phyloP scores from a whole-genome alignment of 164 flowering plant genomes.

The Macadamia tetraphylla region DNA sequence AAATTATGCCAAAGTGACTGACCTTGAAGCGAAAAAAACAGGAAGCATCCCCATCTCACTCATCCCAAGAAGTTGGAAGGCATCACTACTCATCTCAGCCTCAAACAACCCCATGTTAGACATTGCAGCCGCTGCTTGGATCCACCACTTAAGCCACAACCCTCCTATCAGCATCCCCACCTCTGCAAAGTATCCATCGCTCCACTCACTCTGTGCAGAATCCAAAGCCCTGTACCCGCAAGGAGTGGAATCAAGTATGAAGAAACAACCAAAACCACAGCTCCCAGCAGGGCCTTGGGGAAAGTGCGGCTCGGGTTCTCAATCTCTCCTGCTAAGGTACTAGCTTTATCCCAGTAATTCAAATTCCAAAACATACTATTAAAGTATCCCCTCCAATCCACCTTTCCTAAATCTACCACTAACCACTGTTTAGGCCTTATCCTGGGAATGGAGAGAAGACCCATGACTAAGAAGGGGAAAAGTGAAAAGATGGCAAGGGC shows the following conservation, averaged over 20 bases:
- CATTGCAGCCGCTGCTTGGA: slow-evolving; percentile 85
- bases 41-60: slow-evolving; percentile 95
- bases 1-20: slow-evolving; percentile 5
- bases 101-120: slow-evolving; percentile 90
- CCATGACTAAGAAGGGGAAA: slow-evolving; percentile 65
- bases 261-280: slow-evolving; percentile 58
- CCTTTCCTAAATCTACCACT: slow-evolving; percentile 48
- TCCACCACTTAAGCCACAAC: slow-evolving; percentile 82
- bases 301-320: slow-evolving; percentile 64
- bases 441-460: slow-evolving; percentile 55
- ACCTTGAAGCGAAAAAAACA: slow-evolving; percentile 61
- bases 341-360: slow-evolving; percentile 94
- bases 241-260: slow-evolving; percentile 79
- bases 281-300: slow-evolving; percentile 75
- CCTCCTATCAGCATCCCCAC: slow-evolving; percentile 87
- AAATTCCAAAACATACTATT: slow-evolving; percentile 90
- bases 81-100: slow-evolving; percentile 92
- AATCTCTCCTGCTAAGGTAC: slow-evolving; percentile 83
- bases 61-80: slow-evolving; percentile 91
- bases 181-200: slow-evolving; percentile 88
- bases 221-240: slow-evolving; percentile 82
- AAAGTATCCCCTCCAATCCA: slow-evolving; percentile 81
- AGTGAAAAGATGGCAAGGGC: slow-evolving; percentile 69
- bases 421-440: slow-evolving; percentile 56
- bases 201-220: slow-evolving; percentile 54